phyloP scores from a whole-genome alignment of 768 basidiomycete genomes.

The Wakefieldia striispora region DNA sequence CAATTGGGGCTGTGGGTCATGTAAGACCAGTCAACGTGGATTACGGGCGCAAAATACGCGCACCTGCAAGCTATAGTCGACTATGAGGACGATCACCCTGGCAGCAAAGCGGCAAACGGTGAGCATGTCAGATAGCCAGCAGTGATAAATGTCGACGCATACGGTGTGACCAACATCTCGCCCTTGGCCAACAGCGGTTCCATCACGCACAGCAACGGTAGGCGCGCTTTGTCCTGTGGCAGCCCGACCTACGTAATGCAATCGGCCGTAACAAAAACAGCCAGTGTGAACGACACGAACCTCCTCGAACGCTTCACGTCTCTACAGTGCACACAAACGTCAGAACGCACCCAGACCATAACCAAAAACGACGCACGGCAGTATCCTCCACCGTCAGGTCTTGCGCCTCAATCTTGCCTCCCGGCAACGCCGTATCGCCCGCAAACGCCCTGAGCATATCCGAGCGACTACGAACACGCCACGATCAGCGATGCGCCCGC shows the following conservation, averaged over 20 bases:
- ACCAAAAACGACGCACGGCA: slow-evolving; percentile 47
- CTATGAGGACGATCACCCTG: slow-evolving; percentile 85
- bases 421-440: slow-evolving; percentile 86
- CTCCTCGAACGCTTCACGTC: slow-evolving; percentile 90
- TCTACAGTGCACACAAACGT: slow-evolving; percentile 38
- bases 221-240: slow-evolving; percentile 62
- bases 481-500: too few relatives aligned
- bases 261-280: background rate
- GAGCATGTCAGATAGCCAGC: background rate
- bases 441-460: slow-evolving; percentile 72
- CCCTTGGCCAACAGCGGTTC: slow-evolving; percentile 78
- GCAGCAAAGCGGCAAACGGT: background rate
- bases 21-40: background rate
- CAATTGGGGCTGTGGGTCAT: slow-evolving; percentile 60
- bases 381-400: slow-evolving; percentile 76
- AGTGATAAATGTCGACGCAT: slow-evolving; percentile 32
- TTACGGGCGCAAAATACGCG: background rate
- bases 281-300: slow-evolving; percentile 26
- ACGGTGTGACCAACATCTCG: slow-evolving; percentile 82
- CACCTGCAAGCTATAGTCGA: slow-evolving; percentile 74
- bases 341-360: background rate
- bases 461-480: slow-evolving; percentile 53
- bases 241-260: slow-evolving; percentile 67
- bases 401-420: slow-evolving; percentile 72
- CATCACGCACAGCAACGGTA: slow-evolving; percentile 73